A percentile compares a stretch with the other conserved stretches of the same genome.
phyloP scores from a whole-genome alignment of 257 asterid genomes.

The Scutellaria baicalensis region DNA sequence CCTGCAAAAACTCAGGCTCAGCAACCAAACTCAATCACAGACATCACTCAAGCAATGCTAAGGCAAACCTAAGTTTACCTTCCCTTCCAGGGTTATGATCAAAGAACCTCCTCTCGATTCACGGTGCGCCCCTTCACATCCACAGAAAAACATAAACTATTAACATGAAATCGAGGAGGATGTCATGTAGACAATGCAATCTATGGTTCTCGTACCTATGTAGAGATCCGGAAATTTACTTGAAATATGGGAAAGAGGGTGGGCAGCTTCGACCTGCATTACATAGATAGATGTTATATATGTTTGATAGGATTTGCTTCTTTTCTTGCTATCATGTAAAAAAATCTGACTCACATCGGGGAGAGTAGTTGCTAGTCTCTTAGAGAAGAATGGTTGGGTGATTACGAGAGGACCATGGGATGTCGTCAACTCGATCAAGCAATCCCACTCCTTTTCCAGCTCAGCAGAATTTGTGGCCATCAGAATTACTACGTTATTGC shows the following conservation, averaged over 20 bases:
- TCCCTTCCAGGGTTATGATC: slow-evolving; percentile 49
- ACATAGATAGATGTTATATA: neutral
- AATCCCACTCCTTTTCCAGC: slow-evolving; percentile 73
- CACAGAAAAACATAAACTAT: slow-evolving; percentile 4
- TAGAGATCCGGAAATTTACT: slow-evolving; percentile 51
- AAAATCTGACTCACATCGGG: slow-evolving; percentile 52
- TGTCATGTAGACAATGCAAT: neutral
- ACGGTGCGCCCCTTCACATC: slow-evolving; percentile 46
- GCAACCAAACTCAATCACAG: neutral
- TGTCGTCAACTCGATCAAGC: slow-evolving; percentile 50
- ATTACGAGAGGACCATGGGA: slow-evolving; percentile 33
- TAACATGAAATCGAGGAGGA: neutral
- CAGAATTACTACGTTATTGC: slow-evolving; percentile 78
- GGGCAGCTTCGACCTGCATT: slow-evolving; percentile 39
- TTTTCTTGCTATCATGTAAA: no score
- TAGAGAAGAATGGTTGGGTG: slow-evolving; percentile 50
- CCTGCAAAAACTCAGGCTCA: slow-evolving; percentile 27
- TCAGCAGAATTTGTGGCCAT: slow-evolving; percentile 70
- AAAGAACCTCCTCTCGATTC: slow-evolving; percentile 57
- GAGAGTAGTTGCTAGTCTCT: slow-evolving; percentile 46
- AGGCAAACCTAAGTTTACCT: slow-evolving; percentile 25
- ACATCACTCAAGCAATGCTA: neutral
- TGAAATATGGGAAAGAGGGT: slow-evolving; percentile 48
- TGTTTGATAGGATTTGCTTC: no score
- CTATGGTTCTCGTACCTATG: slow-evolving; percentile 43